Base-by-base conservation (phyloP, 176 grass and related monocot species). In the Carex cristatella region DNA sequence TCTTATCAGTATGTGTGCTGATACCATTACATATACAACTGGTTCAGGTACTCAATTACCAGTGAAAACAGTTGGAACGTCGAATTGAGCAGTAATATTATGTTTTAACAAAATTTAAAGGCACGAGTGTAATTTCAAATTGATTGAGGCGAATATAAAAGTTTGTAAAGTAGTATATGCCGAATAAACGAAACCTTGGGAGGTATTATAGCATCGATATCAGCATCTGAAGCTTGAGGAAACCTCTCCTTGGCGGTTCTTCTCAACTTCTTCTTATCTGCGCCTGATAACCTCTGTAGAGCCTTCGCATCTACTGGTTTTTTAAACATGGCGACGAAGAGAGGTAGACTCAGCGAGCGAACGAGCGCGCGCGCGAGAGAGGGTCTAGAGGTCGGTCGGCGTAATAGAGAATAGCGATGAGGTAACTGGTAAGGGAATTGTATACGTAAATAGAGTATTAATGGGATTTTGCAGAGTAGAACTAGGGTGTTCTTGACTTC, bases 231-330 rank as follows among this genome's bases (percentile, higher is more conserved):
- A 37, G 89, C 92, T 82, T 91, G 92, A 48, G 85, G 88, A 74
- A 98, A 95, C 85, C 89, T 89, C 79, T 90, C 93, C 85, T 95
- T 95, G 83, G 89, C 79, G 54, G 83, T 88, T 90, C 95, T 91
- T 89, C 93, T 90, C 54, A 95, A 74, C 53, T 98, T 98, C 91
- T 98, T 98, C 89, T 98, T 98, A 85, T 98, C 95, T 46, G 95
- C 93, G 23, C 95, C 95, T 31, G 95, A 98, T 38, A 98, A 80
- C 35, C 91, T 89, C 73, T 98, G 95, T 59, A 90, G 61, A 68
- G 93, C 85, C 86, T 98, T 94, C 53, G 82, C 89, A 46, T 98
- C 89, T 70, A 90, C 85, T 79, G 86, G 87, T 83, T 98, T 98
- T 81, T 98, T 98, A 90, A 98, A 98, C 95, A 98, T 98, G 86